Evolutionary conservation across 164 flowering plant species (phyloP), one percentile per base, ranked within the genome.

Genomic region (Chimonanthus salicifolius): DNA sequence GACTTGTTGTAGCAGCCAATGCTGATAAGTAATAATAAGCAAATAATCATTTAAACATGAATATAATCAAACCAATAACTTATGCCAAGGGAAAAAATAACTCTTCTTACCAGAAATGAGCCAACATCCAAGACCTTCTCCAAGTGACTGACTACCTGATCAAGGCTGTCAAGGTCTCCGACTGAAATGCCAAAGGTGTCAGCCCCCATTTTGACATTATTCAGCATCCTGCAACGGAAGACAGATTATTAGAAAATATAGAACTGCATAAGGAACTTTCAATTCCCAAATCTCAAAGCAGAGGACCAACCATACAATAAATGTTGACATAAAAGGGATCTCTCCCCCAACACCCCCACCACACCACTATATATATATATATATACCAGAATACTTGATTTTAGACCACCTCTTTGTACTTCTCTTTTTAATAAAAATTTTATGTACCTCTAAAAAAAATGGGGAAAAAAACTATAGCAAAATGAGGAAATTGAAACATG

Each of bases 81-180:
- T 13, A 45, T 10, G 68, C 6, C 11, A 6, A 45, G 49, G 9
- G 15, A 66, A 8, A 44, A 18, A 44, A 4, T 47, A 72, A 33
- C 15, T 72, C 64, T 33, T 33, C 33, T 70, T 77, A 80, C 82
- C 77, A 58, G 74, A 64, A 80, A 74, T 20, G 77, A 62, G 8
- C 82, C 82, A 74, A 67, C 49, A 58, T 74, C 72, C 72, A 80
- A 68, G 74, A 74, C 69, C 73, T 74, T 80, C 58, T 74, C 80
- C 73, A 80, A 58, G 69, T 71, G 75, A 71, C 50, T 54, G 33
- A 77, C 63, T 51, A 74, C 82, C 74, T 80, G 77, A 74, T 77
- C 75, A 63, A 80, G 73, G 77, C 68, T 67, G 44, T 74, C 73
- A 15, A 77, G 68, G 71, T 80, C 80, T 67, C 46, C 77, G 49